phyloP scores from a whole-genome alignment of 306 rosid genomes.

The Vigna unguiculata region DNA sequence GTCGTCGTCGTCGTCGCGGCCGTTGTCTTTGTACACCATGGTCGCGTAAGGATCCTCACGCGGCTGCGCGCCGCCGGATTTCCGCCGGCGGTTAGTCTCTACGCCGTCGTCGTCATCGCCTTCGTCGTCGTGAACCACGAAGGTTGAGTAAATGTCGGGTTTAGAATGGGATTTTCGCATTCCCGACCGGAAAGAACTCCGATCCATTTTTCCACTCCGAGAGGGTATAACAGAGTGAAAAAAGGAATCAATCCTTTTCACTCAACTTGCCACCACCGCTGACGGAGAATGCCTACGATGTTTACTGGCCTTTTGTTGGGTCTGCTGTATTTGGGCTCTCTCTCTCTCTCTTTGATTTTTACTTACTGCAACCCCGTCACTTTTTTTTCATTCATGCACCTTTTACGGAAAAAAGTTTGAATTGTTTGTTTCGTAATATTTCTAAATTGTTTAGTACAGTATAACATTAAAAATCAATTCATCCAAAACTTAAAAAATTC shows the following conservation, averaged over 20 bases:
- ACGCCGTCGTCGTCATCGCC: slow-evolving; percentile 46
- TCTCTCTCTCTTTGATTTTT: too few species aligned
- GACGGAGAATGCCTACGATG: not conserved
- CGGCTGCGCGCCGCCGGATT: slow-evolving; percentile 35
- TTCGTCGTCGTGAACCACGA: slow-evolving; percentile 69
- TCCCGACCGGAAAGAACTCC: slow-evolving; percentile 52
- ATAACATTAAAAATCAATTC: too few species aligned
- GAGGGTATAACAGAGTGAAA: not conserved
- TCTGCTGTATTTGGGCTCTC: not conserved
- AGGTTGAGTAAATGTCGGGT: slow-evolving; percentile 78
- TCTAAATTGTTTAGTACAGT: too few species aligned
- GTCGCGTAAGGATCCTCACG: slow-evolving; percentile 74
- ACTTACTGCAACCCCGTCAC: too few species aligned
- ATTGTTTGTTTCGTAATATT: too few species aligned
- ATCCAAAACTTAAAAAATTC: too few species aligned
- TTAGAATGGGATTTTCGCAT: slow-evolving; percentile 56
- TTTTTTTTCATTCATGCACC: too few species aligned
- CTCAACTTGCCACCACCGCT: slow-evolving; percentile 12
- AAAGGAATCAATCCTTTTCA: slow-evolving; percentile 9
- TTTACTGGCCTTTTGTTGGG: slow-evolving; percentile 32
- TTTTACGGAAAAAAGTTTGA: too few species aligned
- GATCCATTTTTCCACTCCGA: slow-evolving; percentile 65
- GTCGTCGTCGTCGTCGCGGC: slow-evolving; percentile 64
- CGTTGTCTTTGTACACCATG: slow-evolving; percentile 75
- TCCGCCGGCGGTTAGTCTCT: slow-evolving; percentile 44